Percentiles rank a stretch among this genome's conserved stretches.
Evolutionary conservation across 192 early-diverging fungal genomes (phyloP).

Genomic region (Entomortierella chlamydospora): DNA sequence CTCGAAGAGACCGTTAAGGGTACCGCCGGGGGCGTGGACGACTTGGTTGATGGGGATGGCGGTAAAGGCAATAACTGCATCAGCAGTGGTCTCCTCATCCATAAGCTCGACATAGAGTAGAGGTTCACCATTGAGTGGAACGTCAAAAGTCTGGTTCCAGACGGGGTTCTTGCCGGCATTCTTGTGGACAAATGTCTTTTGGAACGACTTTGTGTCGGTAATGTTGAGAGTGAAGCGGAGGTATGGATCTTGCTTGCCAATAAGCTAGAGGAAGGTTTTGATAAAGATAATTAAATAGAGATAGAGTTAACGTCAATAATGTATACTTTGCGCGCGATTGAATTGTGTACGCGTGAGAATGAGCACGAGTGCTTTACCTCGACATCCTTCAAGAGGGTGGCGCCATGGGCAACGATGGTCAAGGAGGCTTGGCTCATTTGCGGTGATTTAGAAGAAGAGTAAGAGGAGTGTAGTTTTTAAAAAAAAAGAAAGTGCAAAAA

Average conservation of each 20-base stretch:
- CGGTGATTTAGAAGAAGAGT: not conserved
- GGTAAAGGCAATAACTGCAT: slow-evolving; percentile 59
- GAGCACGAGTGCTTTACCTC: slow-evolving; percentile 21
- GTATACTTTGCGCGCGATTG: too few species aligned
- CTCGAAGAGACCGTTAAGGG: slow-evolving; percentile 57
- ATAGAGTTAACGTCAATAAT: not conserved
- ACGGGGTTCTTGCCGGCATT: slow-evolving; percentile 60
- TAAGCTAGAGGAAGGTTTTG: slow-evolving; percentile 1
- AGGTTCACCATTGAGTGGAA: slow-evolving; percentile 55
- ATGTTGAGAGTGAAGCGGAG: slow-evolving; percentile 58
- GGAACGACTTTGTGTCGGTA: slow-evolving; percentile 57
- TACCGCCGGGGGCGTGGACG: slow-evolving; percentile 53
- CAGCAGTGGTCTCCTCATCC: slow-evolving; percentile 55
- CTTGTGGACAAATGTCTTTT: slow-evolving; percentile 63
- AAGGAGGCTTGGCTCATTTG: slow-evolving; percentile 35
- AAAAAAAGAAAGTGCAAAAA: not conserved
- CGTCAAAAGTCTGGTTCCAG: slow-evolving; percentile 63
- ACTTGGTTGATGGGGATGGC: slow-evolving; percentile 65
- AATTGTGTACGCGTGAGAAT: not conserved
- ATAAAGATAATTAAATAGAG: not conserved
- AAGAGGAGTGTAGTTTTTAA: not conserved
- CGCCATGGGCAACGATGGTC: slow-evolving; percentile 44
- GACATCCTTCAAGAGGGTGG: slow-evolving; percentile 49
- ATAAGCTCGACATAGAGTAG: slow-evolving; percentile 62
- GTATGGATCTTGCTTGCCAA: slow-evolving; percentile 67